Evolutionary conservation across 208 protist species (phyloP).

Genomic region (Novymonas esmeraldas): DNA sequence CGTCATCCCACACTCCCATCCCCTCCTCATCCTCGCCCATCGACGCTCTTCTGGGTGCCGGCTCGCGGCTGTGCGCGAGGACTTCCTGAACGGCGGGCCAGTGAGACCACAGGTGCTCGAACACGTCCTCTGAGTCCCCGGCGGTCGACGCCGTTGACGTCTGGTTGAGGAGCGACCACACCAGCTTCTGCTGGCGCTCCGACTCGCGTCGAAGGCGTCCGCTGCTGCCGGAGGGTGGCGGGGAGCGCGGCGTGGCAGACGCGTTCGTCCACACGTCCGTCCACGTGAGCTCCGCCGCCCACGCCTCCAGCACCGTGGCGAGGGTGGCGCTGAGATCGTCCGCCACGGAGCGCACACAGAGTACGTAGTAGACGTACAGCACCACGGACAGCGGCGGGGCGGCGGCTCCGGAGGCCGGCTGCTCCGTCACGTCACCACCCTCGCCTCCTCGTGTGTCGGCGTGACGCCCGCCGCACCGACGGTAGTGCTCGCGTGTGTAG

Average conservation of each 20-base stretch:
- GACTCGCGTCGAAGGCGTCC: not conserved
- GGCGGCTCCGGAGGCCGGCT: not conserved
- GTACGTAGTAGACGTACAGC: conserved; percentile 9
- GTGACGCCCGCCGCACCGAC: not conserved
- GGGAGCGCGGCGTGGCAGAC: too few species aligned
- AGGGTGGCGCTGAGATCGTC: not conserved
- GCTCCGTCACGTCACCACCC: not conserved
- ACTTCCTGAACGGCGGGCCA: not conserved
- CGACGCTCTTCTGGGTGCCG: not conserved
- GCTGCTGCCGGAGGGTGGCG: not conserved
- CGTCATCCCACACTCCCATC: not conserved
- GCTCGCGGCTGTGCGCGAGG: not conserved
- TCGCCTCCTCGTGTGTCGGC: not conserved
- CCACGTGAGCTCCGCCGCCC: conserved; percentile 5
- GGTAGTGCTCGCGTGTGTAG: not conserved
- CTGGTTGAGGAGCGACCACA: conserved; percentile 4
- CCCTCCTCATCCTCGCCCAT: not conserved
- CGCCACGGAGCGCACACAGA: not conserved
- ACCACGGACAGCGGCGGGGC: conserved; percentile 4
- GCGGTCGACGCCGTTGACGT: not conserved
- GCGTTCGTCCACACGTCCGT: not conserved
- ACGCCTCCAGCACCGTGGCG: not conserved
- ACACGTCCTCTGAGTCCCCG: not conserved
- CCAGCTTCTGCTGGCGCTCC: conserved; percentile 2
- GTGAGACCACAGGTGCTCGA: not conserved